Conservation (phyloP, 208 protist species). For the Angomonas ambiguus region DNA sequence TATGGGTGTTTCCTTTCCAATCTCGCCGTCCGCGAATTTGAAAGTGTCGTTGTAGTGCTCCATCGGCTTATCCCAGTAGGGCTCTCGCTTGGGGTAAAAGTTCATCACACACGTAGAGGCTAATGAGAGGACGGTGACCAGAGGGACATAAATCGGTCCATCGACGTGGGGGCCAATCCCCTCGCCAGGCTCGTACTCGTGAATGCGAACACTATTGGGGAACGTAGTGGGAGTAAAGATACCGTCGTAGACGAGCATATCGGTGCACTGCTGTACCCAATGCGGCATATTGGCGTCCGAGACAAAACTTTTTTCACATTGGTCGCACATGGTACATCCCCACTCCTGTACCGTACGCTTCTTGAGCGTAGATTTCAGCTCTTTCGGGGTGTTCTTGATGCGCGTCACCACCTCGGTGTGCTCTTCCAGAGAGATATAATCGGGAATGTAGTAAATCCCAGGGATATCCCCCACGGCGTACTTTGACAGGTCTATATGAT, state of each 20-base stretch:
- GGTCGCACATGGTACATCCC: constrained; percentile 86
- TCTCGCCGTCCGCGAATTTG: constrained; percentile 68
- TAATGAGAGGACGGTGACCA: constrained; percentile 77
- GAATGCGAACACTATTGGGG: constrained; percentile 89
- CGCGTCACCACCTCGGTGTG: constrained; percentile 59
- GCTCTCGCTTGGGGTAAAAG: constrained; percentile 78
- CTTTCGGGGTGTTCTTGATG: constrained; percentile 54
- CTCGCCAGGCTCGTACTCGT: constrained; percentile 84
- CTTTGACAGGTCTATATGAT: constrained; percentile 55
- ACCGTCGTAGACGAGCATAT: constrained; percentile 84
- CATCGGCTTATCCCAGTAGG: constrained; percentile 76
- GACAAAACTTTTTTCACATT: constrained; percentile 86
- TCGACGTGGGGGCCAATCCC: constrained; percentile 88
- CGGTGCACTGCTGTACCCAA: constrained; percentile 71
- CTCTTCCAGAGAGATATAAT: constrained; percentile 81
- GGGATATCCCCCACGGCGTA: constrained; percentile 68
- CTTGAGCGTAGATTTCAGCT: constrained; percentile 73
- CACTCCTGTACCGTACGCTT: constrained; percentile 89
- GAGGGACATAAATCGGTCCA: constrained; percentile 85
- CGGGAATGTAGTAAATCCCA: constrained; percentile 84
- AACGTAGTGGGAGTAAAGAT: constrained; percentile 86
- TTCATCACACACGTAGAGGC: constrained; percentile 79
- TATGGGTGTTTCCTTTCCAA: constrained; percentile 51
- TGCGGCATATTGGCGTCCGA: constrained; percentile 81
- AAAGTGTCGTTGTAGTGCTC: constrained; percentile 93